Evolutionary conservation across 208 protist genomes (phyloP).

Genomic region (Herpetomonas tarakana): DNA sequence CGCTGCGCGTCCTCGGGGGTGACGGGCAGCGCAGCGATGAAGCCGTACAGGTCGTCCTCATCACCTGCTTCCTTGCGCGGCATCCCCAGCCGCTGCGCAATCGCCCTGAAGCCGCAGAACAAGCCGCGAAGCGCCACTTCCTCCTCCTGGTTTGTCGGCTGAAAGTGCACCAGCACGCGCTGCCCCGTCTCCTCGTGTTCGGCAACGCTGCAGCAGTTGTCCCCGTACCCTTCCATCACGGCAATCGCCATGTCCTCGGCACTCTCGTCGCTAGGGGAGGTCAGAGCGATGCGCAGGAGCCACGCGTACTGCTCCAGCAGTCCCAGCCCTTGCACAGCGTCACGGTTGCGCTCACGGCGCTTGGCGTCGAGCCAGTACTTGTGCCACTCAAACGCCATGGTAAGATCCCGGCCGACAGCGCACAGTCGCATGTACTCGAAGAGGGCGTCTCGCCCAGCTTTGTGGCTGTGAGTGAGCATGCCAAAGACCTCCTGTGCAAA

Average conservation of each 20-base stretch:
- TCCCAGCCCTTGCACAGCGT: slow-evolving; percentile 6
- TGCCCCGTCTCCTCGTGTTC: slow-evolving; percentile 10
- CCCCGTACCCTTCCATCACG: slow-evolving; percentile 61
- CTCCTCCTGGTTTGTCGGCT: slow-evolving; percentile 26
- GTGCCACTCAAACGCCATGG: slow-evolving; percentile 78
- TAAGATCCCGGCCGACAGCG: slow-evolving; percentile 71
- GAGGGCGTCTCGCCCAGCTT: slow-evolving; percentile 52
- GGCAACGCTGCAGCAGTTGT: slow-evolving; percentile 22
- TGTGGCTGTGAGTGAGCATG: slow-evolving; percentile 68
- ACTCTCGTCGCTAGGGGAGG: slow-evolving; percentile 65
- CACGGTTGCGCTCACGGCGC: slow-evolving; percentile 14
- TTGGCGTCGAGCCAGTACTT: slow-evolving; percentile 77
- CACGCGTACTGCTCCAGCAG: slow-evolving; percentile 54
- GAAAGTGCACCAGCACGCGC: slow-evolving; percentile 16
- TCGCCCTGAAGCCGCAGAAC: slow-evolving; percentile 29
- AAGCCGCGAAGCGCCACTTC: slow-evolving; percentile 27
- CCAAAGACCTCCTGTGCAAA: slow-evolving; percentile 80
- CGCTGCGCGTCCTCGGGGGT: background rate
- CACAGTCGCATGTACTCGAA: slow-evolving; percentile 81
- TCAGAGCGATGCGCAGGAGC: slow-evolving; percentile 54
- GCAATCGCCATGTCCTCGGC: slow-evolving; percentile 77
- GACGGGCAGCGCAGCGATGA: slow-evolving; percentile 43
- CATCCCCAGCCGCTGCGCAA: slow-evolving; percentile 17
- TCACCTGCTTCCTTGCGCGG: background rate
- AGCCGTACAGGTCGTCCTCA: slow-evolving; percentile 33